Percentiles rank a stretch among this genome's conserved stretches.
These are phyloP conservation scores for Vitis hybrid DNA, from an alignment of 177 flowering plant genomes.

Conservation along the genomic window DNA sequence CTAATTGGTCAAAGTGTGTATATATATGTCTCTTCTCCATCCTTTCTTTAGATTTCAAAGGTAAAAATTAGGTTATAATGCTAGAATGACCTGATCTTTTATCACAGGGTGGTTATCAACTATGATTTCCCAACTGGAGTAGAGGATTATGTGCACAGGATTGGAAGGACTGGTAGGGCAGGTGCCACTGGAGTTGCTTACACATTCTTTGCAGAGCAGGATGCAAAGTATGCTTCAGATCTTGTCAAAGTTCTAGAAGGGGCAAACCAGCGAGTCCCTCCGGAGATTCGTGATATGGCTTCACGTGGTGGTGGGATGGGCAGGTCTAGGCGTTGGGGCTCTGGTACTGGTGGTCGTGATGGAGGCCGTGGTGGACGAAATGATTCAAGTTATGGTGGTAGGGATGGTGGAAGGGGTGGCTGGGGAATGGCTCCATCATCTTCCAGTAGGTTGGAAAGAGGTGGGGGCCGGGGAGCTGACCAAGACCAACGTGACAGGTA, in stretches of 20 bases:
- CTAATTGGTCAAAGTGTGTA: no score
- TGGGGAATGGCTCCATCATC: conserved; percentile 27
- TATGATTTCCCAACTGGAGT: conserved; percentile 91
- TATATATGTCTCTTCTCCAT: no score
- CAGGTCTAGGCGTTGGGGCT: conserved; percentile 55
- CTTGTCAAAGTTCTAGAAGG: conserved; percentile 81
- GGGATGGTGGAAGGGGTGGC: conserved; percentile 31
- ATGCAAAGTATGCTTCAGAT: conserved; percentile 71
- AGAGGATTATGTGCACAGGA: conserved; percentile 90
- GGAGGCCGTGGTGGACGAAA: conserved; percentile 45
- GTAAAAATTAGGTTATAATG: background rate
- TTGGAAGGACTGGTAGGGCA: conserved; percentile 90
- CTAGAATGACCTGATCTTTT: background rate
- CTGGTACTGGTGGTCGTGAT: conserved; percentile 45
- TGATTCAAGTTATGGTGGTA: conserved; percentile 46
- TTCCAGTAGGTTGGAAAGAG: conserved; percentile 34
- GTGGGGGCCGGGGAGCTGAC: conserved; percentile 38
- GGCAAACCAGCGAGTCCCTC: conserved; percentile 73
- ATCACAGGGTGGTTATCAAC: conserved; percentile 75
- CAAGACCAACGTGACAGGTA: conserved; percentile 42
- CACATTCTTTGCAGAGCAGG: conserved; percentile 76
- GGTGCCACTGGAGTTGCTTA: conserved; percentile 85
- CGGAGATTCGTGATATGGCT: conserved; percentile 72
- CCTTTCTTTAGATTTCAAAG: no score
- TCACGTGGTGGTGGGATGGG: conserved; percentile 60